Evolutionary conservation across 2,329 filamentous ascomycete genomes (phyloP), one percentile per base, ranked within the genome.

Genomic region (Phaeosphaeriaceae sp.): DNA sequence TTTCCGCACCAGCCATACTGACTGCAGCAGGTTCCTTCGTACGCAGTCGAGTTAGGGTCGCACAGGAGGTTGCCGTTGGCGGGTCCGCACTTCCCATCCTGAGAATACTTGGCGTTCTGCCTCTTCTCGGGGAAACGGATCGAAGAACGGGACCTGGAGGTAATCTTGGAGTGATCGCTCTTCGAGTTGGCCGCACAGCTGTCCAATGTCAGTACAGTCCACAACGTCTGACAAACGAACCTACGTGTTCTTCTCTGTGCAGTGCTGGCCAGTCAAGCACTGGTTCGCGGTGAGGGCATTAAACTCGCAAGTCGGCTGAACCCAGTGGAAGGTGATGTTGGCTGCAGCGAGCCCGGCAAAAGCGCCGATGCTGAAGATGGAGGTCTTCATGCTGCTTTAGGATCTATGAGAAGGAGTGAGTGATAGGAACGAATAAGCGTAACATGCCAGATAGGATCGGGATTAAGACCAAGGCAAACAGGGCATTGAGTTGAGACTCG

Each of bases 251-350:
- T 76, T 59, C 20, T 69, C 55, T 11, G 68, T 68, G 66, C 75
- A 80, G 52, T 75, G 60, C 63, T 79, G 74, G 46, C 78, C 76
- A 51, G 71, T 73, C 50, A 80, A 65, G 58, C 80, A 82, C 20
- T 56, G 60, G 54, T 49, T 68, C 27, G 48, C 64, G n/a, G 41
- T 65, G 7, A 65, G 31, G 1, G 61, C 33, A 24, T 56, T 60
- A 54, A 66, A 64, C 52, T 79, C 68, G 69, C 82, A 84, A 3
- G 58, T 76, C 21, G 83, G 78, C 49, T 81, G 76, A 9, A 82
- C 79, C 73, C 79, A 79, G 40, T 72, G 69, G 69, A 84, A 83
- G 58, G 80, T 78, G 69, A 84, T 84, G 67, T 84, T 84, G 53
- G 81, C 82, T 6, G 72, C 71, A 20, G 74, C 71, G 17, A 78